Conservation (phyloP, 1,284 basidiomycete species). For the Prillingera fragicola region DNA sequence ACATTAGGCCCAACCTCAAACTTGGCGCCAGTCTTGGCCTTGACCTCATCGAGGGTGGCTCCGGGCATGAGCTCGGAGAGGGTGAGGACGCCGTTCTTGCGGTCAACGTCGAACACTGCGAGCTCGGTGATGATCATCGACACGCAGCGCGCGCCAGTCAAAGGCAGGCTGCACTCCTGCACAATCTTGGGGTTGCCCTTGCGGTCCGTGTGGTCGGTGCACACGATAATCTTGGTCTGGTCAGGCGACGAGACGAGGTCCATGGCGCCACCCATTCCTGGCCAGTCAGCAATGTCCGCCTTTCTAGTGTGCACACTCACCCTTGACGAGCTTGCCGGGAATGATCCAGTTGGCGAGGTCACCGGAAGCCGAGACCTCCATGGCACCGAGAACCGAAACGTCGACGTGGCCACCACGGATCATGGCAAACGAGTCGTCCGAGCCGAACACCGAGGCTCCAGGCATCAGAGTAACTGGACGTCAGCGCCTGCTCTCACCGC, state of each 20-base stretch:
- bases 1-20: slow-evolving; percentile 52
- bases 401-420: slow-evolving; percentile 91
- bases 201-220: slow-evolving; percentile 62
- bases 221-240: slow-evolving; percentile 70
- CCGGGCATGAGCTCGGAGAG: slow-evolving; percentile 76
- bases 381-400: slow-evolving; percentile 71
- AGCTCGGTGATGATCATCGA: slow-evolving; percentile 86
- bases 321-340: slow-evolving; percentile 79
- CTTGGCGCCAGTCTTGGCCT: slow-evolving; percentile 70
- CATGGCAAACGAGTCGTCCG: slow-evolving; percentile 86
- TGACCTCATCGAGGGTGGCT: slow-evolving; percentile 73
- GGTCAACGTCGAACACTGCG: slow-evolving; percentile 75
- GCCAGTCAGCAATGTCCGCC: background rate
- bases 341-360: slow-evolving; percentile 98
- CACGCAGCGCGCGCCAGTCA: slow-evolving; percentile 79
- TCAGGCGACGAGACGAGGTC: slow-evolving; percentile 85
- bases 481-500: background rate
- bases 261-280: slow-evolving; percentile 90
- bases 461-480: slow-evolving; percentile 66
- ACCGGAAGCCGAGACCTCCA: slow-evolving; percentile 83
- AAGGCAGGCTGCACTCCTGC: slow-evolving; percentile 71
- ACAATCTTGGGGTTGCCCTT: slow-evolving; percentile 82
- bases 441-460: slow-evolving; percentile 85
- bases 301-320: slow-evolving; percentile 39
- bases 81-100: slow-evolving; percentile 62